A percentile compares a stretch with the other conserved stretches of the same genome.
Evolutionary conservation across 2,329 filamentous ascomycete genomes (phyloP).

Genomic region (Cytospora chrysosperma): DNA sequence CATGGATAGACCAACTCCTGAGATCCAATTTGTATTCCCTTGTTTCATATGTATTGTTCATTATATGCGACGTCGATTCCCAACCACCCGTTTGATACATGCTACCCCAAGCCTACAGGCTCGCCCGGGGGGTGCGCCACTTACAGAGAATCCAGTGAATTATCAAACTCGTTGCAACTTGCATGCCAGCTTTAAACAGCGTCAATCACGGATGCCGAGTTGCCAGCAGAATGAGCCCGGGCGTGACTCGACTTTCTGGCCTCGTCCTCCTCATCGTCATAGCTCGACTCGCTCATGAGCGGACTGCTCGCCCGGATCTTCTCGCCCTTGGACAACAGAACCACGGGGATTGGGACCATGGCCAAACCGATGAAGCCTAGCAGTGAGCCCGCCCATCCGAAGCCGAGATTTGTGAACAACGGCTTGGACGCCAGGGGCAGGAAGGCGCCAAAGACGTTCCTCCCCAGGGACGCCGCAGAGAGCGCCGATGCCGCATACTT

Average conservation of each 20-base stretch:
- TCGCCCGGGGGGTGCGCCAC: background rate
- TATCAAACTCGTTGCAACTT: background rate
- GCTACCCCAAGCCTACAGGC: background rate
- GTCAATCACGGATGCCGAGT: too few species aligned
- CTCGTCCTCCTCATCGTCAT: slow-evolving; percentile 10
- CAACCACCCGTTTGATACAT: background rate
- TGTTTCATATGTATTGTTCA: too few species aligned
- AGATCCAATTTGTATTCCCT: too few species aligned
- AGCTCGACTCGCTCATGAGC: slow-evolving; percentile 44
- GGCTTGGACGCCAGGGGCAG: slow-evolving; percentile 36
- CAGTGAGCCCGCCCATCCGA: slow-evolving; percentile 57
- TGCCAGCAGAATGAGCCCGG: background rate
- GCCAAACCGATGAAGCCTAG: slow-evolving; percentile 60
- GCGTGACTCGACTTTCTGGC: slow-evolving; percentile 1
- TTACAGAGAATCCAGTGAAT: background rate
- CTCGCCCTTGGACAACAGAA: slow-evolving; percentile 63
- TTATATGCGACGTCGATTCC: background rate
- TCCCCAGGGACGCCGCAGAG: slow-evolving; percentile 65
- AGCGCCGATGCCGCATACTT: slow-evolving; percentile 65
- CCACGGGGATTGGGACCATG: slow-evolving; percentile 65
- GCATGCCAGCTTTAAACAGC: background rate
- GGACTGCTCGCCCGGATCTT: slow-evolving; percentile 61
- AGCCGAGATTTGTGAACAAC: slow-evolving; percentile 47
- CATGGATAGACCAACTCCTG: too few species aligned
- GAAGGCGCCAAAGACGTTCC: slow-evolving; percentile 64